Percentiles rank a stretch among this genome's conserved stretches.
Conservation (phyloP, 2,329 filamentous ascomycete species). For the Cordyceps cicadae region DNA sequence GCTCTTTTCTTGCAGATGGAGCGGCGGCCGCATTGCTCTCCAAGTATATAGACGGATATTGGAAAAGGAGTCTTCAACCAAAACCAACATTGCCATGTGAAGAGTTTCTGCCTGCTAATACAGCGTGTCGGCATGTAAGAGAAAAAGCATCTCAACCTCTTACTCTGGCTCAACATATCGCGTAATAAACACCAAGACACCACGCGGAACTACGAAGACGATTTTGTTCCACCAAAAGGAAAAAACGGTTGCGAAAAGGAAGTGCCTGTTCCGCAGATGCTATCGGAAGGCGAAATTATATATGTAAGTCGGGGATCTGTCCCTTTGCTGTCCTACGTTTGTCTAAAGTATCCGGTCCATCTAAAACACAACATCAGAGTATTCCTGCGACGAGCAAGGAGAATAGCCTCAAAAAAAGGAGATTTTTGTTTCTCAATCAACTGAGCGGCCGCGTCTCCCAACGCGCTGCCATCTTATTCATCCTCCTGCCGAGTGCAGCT, state of each 20-base stretch:
- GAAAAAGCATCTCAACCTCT: no score
- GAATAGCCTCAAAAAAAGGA: conserved; percentile 2
- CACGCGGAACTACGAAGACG: no score
- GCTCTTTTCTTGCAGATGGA: neutral
- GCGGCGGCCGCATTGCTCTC: neutral
- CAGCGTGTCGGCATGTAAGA: no score
- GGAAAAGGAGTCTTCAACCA: neutral
- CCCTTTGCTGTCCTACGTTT: neutral
- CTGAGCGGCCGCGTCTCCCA: neutral
- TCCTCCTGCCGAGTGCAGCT: neutral
- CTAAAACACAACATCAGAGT: neutral
- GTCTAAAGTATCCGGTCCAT: neutral
- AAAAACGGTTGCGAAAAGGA: neutral
- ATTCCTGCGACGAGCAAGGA: neutral
- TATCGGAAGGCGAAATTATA: neutral
- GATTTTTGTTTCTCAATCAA: neutral
- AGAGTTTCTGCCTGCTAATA: neutral
- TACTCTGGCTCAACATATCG: no score
- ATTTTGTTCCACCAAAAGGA: no score
- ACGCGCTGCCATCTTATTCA: neutral
- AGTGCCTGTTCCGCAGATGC: neutral
- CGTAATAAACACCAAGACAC: no score
- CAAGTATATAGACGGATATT: conserved; percentile 5
- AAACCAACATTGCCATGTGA: neutral
- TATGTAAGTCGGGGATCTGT: neutral